Evolutionary conservation across 108 stramenopile species (phyloP).

Genomic region (Aureococcus anophagefferens): DNA sequence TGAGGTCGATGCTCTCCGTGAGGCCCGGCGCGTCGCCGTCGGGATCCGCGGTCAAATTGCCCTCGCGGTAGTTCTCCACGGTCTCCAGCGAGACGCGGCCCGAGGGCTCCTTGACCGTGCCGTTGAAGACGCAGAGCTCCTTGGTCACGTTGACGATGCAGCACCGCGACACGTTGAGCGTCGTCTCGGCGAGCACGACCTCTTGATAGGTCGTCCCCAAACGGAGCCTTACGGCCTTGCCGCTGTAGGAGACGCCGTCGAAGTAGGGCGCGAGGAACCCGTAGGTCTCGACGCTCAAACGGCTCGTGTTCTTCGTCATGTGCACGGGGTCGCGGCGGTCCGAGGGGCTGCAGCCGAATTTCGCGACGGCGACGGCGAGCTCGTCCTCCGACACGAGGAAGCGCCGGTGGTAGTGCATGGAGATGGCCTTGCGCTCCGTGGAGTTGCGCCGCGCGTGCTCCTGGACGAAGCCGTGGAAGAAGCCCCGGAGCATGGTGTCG

Average conservation of each 20-base stretch:
- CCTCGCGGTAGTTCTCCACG: not conserved
- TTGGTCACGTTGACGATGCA: not conserved
- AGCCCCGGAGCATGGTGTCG: not conserved
- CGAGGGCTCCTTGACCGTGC: not conserved
- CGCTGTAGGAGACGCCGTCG: constrained; percentile 3
- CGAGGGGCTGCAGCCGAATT: too few species aligned
- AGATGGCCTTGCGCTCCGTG: too few species aligned
- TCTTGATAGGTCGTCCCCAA: not conserved
- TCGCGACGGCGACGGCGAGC: too few species aligned
- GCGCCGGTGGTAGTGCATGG: too few species aligned
- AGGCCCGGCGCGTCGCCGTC: not conserved
- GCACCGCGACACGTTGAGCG: not conserved
- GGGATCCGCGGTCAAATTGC: too few species aligned
- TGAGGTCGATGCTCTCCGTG: not conserved
- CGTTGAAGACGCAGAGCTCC: not conserved
- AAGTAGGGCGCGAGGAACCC: constrained; percentile 9
- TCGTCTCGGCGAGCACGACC: not conserved
- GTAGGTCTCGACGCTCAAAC: not conserved
- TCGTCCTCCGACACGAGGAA: too few species aligned
- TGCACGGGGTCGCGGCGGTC: too few species aligned
- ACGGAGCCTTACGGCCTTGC: not conserved
- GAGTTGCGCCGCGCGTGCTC: not conserved
- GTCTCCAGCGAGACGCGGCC: not conserved
- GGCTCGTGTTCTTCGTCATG: too few species aligned
- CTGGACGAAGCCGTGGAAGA: not conserved